Percentiles rank a stretch among this genome's conserved stretches.
Conservation (phyloP, 805 yeast species). For the Candida koratica region DNA sequence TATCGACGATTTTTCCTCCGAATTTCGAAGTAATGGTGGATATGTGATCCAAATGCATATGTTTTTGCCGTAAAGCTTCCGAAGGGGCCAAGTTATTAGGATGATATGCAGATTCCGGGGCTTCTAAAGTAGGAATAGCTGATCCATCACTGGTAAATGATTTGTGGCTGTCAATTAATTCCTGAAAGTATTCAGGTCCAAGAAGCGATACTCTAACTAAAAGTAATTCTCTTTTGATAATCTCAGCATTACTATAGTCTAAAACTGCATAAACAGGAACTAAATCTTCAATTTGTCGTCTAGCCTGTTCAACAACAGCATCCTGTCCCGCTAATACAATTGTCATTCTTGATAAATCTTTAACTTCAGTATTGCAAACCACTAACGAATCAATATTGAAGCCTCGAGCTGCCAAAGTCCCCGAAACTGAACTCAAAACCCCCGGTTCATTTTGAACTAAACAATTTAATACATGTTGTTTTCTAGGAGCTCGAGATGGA, state of each 20-base stretch:
- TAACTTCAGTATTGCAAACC: constrained; percentile 94
- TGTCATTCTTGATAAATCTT: constrained; percentile 94
- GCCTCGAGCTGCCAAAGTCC: constrained; percentile 96
- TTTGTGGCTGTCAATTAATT: constrained; percentile 81
- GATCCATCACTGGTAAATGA: constrained; percentile 38
- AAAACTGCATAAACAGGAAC: constrained; percentile 98
- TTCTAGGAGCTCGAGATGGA: constrained; percentile 56
- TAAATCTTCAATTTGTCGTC: constrained; percentile 95
- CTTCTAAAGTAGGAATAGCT: constrained; percentile 42
- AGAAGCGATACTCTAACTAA: constrained; percentile 87
- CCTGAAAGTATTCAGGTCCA: constrained; percentile 98
- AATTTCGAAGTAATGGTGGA: constrained; percentile 77
- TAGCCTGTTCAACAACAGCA: constrained; percentile 94
- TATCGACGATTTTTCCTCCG: constrained; percentile 90
- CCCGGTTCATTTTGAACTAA: constrained; percentile 98
- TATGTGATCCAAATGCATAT: constrained; percentile 80
- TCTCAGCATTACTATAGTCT: constrained; percentile 87
- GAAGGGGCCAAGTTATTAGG: constrained; percentile 87
- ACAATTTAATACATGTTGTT: constrained; percentile 91
- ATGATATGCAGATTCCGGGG: constrained; percentile 56
- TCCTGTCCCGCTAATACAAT: constrained; percentile 92
- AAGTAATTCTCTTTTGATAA: constrained; percentile 85
- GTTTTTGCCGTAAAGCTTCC: constrained; percentile 92
- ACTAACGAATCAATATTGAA: constrained; percentile 97
- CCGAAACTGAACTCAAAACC: constrained; percentile 87